Conservation (phyloP, 805 yeast genomes). For the Starmerella vaccinii region DNA sequence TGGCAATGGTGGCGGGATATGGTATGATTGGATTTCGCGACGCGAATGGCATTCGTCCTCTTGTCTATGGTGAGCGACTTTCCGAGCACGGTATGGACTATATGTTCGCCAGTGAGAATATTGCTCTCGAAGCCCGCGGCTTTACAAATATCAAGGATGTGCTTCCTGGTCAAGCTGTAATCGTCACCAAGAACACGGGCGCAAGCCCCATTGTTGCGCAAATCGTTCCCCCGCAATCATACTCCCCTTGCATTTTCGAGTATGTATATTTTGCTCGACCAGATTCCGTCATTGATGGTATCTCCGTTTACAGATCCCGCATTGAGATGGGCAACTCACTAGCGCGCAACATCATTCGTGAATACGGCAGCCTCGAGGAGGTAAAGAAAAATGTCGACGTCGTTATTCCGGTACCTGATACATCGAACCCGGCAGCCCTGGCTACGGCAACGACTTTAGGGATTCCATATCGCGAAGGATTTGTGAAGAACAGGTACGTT, state of each 20-base stretch:
- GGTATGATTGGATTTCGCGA: constrained; percentile 94
- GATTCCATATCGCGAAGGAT: constrained; percentile 89
- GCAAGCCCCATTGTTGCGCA: constrained; percentile 73
- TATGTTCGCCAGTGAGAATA: constrained; percentile 93
- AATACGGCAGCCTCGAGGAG: constrained; percentile 38
- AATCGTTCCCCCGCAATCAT: constrained; percentile 64
- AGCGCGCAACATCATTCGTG: constrained; percentile 53
- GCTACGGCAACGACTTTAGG: constrained; percentile 77
- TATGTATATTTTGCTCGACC: constrained; percentile 98
- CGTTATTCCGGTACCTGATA: constrained; percentile 96
- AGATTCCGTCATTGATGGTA: constrained; percentile 92
- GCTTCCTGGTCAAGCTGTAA: constrained; percentile 92
- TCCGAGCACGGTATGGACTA: constrained; percentile 67
- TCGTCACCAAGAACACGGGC: constrained; percentile 62
- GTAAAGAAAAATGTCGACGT: constrained; percentile 65
- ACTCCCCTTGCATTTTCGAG: constrained; percentile 93
- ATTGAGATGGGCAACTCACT: constrained; percentile 87
- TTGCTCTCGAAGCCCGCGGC: constrained; percentile 86
- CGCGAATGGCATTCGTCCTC: constrained; percentile 92
- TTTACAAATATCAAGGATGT: constrained; percentile 71
- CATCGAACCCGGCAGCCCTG: constrained; percentile 90
- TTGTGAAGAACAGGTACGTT: constrained; percentile 90
- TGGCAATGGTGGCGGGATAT: constrained; percentile 90
- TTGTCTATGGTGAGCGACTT: constrained; percentile 71
- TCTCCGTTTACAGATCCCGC: constrained; percentile 86